Base-by-base conservation (phyloP, 2,329 filamentous ascomycete genomes). In the Aspergillus alliaceus region DNA sequence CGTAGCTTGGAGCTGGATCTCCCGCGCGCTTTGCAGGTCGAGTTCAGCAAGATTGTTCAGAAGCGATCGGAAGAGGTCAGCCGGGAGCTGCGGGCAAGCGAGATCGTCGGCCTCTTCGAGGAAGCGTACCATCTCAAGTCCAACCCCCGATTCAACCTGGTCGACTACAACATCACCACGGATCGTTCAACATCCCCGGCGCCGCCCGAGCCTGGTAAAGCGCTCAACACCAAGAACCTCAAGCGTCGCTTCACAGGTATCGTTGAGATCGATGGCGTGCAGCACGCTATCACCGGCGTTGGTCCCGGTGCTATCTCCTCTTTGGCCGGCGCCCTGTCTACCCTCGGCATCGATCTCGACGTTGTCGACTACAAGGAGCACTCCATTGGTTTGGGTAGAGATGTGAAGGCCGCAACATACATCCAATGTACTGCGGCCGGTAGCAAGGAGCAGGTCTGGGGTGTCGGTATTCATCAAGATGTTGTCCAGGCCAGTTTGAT, bases 341-440 rank as follows among this genome's bases (percentile, higher is more conserved):
- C 82, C 15, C 78, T 98, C 32, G 90, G 91, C 57, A 88, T 98
- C 62, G 88, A 96, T 69, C 81, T 98, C 24, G 93, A 98, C 70
- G 91, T 98, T 51, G 85, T 88, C 46, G 91, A 97, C 74, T 98
- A 98, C 81, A 96, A 96, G 80, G 95, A 98, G 76, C 93, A 98
- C 77, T 89, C 93, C 27, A 92, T 98, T 65, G 91, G 91, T 63
- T 81, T 83, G 51, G 91, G 90, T 59, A 85, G 86, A 56, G 86
- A 91, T 59, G 91, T 93, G 64, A 96, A 96, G 80, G 93, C 93
- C n/a, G 93, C 92, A 2, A 91, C 93, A 2, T 98, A 96, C 72
- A 96, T 98, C 62, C 90, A 97, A 75, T 96, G 92, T 76, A 92
- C 84, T 27, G 83, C 87, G 20, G 77, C 84, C 4, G 86, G 84